A percentile compares a stretch with the other conserved stretches of the same genome.
Evolutionary conservation across 441 rosid species (phyloP).

Genomic region (Eutrema salsugineum): DNA sequence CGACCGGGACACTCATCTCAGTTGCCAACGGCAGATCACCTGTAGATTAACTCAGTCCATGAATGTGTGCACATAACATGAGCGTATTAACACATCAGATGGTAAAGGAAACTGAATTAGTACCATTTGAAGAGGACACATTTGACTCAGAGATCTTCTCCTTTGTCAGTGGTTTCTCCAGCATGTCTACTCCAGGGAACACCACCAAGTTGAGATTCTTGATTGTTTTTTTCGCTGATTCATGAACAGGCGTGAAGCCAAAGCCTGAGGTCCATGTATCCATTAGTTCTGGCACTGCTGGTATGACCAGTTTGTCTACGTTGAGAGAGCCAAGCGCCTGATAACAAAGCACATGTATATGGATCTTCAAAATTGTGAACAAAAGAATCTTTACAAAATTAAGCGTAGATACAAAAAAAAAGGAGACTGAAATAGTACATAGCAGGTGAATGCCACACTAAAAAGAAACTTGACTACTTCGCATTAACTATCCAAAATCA

Average conservation of each 20-base stretch:
- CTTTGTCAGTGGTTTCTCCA: constrained; percentile 59
- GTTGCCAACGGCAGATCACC: constrained; percentile 30
- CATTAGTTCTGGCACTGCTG: constrained; percentile 82
- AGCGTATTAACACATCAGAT: neutral
- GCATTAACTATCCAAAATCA: neutral
- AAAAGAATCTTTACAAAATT: neutral
- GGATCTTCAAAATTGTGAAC: neutral
- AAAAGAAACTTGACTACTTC: neutral
- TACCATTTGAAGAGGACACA: constrained; percentile 38
- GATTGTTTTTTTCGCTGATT: constrained; percentile 40
- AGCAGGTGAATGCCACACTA: neutral
- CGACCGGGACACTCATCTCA: constrained; percentile 23
- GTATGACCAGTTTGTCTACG: constrained; percentile 84
- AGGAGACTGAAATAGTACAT: neutral
- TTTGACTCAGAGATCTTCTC: constrained; percentile 27
- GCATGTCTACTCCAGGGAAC: constrained; percentile 91
- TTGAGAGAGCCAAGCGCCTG: constrained; percentile 74
- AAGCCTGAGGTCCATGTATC: constrained; percentile 92
- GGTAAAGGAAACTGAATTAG: neutral
- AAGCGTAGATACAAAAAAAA: neutral
- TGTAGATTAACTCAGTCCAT: constrained; percentile 25
- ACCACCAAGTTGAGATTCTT: constrained; percentile 72
- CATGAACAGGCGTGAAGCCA: constrained; percentile 64
- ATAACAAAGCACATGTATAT: constrained; percentile 10
- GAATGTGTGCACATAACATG: neutral